Evolutionary conservation across 179 eudicot genomes (phyloP).

Genomic region (Spinacia oleracea): DNA sequence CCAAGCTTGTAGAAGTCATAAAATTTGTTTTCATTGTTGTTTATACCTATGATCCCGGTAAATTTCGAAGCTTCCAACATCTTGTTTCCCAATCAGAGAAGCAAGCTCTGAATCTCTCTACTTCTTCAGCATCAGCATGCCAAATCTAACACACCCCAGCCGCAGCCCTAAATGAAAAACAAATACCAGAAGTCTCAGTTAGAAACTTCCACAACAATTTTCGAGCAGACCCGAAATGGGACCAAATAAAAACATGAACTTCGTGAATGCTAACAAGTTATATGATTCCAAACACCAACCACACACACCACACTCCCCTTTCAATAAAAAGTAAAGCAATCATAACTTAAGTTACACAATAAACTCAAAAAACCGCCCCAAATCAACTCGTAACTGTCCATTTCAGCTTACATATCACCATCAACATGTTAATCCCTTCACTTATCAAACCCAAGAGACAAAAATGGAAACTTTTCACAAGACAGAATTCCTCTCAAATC

Average conservation of each 20-base stretch:
- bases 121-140: conserved; percentile 39
- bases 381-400: neutral
- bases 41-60: conserved; percentile 62
- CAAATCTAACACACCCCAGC: conserved; percentile 15
- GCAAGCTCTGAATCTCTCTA: conserved; percentile 31
- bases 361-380: neutral
- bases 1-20: conserved; percentile 73
- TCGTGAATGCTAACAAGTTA: neutral
- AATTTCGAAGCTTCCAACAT: conserved; percentile 84
- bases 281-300: neutral
- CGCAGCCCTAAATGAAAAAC: conserved; percentile 24
- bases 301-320: neutral
- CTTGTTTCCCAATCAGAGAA: conserved; percentile 31
- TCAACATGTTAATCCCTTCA: neutral
- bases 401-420: neutral
- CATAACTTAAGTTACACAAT: neutral
- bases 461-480: neutral
- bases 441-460: neutral
- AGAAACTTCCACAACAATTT: neutral
- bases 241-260: neutral
- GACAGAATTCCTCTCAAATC: neutral
- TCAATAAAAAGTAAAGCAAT: neutral
- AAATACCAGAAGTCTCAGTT: conserved; percentile 13
- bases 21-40: conserved; percentile 54
- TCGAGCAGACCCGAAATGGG: neutral